Conservation (phyloP, 73 alveolate genomes). For the Paramecium sonneborni region DNA sequence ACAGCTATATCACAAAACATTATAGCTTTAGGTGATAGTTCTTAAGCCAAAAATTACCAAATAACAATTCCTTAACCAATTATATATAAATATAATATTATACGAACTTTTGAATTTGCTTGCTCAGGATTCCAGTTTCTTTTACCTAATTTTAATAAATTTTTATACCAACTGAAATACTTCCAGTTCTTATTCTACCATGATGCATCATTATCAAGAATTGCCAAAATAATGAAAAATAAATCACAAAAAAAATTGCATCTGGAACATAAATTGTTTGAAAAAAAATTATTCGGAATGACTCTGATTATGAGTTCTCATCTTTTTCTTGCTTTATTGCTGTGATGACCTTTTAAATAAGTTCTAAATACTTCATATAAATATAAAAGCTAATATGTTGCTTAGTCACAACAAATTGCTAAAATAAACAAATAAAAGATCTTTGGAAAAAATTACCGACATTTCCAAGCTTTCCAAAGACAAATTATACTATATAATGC, state of each 20-base stretch:
- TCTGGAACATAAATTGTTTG: conserved; percentile 43
- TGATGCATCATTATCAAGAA: conserved; percentile 31
- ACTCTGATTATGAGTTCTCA: neutral
- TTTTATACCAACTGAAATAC: neutral
- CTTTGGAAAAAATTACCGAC: neutral
- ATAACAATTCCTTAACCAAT: neutral
- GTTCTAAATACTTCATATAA: neutral
- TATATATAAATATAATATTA: neutral
- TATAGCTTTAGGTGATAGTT: neutral
- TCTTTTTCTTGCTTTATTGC: neutral
- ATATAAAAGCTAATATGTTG: neutral
- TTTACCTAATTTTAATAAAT: neutral
- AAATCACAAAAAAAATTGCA: conserved; percentile 27
- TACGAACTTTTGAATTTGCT: neutral
- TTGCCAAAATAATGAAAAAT: conserved; percentile 27
- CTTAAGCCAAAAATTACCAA: neutral
- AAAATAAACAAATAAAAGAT: neutral
- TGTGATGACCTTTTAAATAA: neutral
- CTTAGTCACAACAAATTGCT: neutral
- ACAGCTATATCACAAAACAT: conserved; percentile 34
- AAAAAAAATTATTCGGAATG: neutral
- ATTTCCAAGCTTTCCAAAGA: neutral
- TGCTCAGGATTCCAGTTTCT: conserved; percentile 37
- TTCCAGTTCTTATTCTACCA: conserved; percentile 36
- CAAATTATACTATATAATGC: neutral